phyloP scores from a whole-genome alignment of 1,284 basidiomycete genomes.

The Apiotrichum veenhuisii region DNA sequence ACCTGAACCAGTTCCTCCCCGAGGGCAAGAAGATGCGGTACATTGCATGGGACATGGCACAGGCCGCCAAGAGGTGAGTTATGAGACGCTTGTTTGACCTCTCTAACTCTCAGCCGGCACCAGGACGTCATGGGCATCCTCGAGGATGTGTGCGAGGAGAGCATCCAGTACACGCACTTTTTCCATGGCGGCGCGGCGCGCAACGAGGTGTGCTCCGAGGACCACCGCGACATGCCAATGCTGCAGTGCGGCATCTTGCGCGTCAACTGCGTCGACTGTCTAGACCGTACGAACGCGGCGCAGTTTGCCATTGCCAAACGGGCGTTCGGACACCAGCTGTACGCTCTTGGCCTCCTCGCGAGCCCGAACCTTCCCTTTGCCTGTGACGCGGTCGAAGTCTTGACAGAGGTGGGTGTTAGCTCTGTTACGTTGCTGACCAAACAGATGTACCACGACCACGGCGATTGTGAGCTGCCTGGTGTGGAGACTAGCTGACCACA shows the following conservation, averaged over 20 bases:
- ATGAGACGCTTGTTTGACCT: not conserved
- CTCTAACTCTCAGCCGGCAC: constrained; percentile 62
- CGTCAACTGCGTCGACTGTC: constrained; percentile 91
- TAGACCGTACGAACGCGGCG: constrained; percentile 95
- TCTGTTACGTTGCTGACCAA: not conserved
- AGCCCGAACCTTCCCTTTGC: constrained; percentile 82
- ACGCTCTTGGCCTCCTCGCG: constrained; percentile 83
- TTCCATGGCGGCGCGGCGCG: constrained; percentile 65
- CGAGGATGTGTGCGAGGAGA: constrained; percentile 93
- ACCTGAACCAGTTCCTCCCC: constrained; percentile 94
- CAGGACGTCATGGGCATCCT: constrained; percentile 94
- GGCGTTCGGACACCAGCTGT: constrained; percentile 90
- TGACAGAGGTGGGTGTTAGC: constrained; percentile 63
- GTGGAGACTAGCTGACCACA: constrained; percentile 39
- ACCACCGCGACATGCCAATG: constrained; percentile 66
- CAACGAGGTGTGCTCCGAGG: constrained; percentile 36
- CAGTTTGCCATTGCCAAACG: constrained; percentile 98
- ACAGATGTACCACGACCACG: constrained; percentile 93
- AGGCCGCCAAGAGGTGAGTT: constrained; percentile 65
- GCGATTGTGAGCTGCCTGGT: constrained; percentile 64
- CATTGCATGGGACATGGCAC: constrained; percentile 93
- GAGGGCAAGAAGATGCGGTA: constrained; percentile 81
- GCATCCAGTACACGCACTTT: constrained; percentile 84
- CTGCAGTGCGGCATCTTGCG: constrained; percentile 88
- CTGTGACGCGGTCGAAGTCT: constrained; percentile 91